These are phyloP conservation scores for Chlorokybus atmophyticus DNA, from an alignment of 139 green algal species.

Conservation along the genomic window DNA sequence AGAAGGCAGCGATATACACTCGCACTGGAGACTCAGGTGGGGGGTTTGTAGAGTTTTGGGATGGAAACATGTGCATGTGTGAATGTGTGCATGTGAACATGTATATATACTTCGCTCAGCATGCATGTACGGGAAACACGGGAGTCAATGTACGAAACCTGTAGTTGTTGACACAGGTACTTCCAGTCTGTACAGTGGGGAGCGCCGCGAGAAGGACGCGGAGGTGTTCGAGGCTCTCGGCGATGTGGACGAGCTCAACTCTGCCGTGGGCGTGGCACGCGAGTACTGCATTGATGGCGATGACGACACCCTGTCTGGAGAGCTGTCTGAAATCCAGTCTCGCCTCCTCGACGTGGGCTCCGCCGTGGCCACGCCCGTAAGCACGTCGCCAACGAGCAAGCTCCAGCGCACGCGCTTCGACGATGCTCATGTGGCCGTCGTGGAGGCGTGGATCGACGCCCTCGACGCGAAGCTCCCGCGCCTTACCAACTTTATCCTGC, in stretches of 20 bases:
- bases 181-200: constrained; percentile 76
- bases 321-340: constrained; percentile 71
- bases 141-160: no score
- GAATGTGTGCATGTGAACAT: no score
- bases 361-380: constrained; percentile 69
- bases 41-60: no score
- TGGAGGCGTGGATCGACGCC: constrained; percentile 83
- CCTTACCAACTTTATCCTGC: constrained; percentile 86
- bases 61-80: no score
- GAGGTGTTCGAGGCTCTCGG: constrained; percentile 67
- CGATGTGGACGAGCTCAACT: constrained; percentile 92
- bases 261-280: constrained; percentile 31
- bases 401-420: constrained; percentile 52
- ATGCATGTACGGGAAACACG: no score
- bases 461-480: constrained; percentile 59
- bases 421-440: constrained; percentile 5
- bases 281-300: no score
- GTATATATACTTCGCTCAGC: no score
- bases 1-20: no score
- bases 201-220: constrained; percentile 66
- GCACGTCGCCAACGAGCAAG: constrained; percentile 40
- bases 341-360: constrained; percentile 82
- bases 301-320: constrained; percentile 6
- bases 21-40: no score
- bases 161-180: constrained; percentile 69